Base-by-base conservation (phyloP, 2,329 filamentous ascomycete species). In the Talaromyces amestolkiae region DNA sequence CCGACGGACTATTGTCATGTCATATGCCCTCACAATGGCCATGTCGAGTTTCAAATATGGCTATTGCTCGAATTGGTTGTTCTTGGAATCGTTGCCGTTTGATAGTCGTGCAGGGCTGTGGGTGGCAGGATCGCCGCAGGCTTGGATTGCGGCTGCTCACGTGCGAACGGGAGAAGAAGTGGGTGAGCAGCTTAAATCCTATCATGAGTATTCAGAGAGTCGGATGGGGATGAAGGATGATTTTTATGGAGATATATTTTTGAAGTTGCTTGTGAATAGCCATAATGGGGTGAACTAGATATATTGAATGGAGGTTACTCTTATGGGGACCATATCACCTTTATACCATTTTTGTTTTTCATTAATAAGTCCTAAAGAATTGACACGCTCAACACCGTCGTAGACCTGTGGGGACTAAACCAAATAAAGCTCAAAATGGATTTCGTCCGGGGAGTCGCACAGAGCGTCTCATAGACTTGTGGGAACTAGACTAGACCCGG, bases 1-100 rank as follows among this genome's bases (percentile, higher is more conserved):
- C 27, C 61, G 61, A 22, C 61, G 61, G n/a, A 63, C 61, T 19
- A 63, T 63, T 22, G 6, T 63, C 39, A 63, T 63, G 61, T 63
- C 61, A 11, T 63, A 63, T 31, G 61, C 61, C 9, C 19, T 63
- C 10, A 35, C 37, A 7, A 47, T 63, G 51, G 61, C 51, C 2
- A 39, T 31, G 9, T 47, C 24, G 3, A 63, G 61, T 45, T 63
- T 37, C 41, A 27, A 47, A 9, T 58, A 56, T 49, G 61, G 61
- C 5, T 63, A 63, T 31, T 63, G 61, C 61, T 24, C 61, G 11
- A 35, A 58, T 27, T 63, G 61, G 61, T 35, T 63, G 15, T 63
- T 63, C 22, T 6, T 63, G 3, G 61, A 63, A 19, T 63, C 61
- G 2, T 39, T 63, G 17, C 61, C 61, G 17, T 63, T 63, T 6